phyloP scores from a whole-genome alignment of 2,329 filamentous ascomycete genomes.

The Aspergillus unguis region DNA sequence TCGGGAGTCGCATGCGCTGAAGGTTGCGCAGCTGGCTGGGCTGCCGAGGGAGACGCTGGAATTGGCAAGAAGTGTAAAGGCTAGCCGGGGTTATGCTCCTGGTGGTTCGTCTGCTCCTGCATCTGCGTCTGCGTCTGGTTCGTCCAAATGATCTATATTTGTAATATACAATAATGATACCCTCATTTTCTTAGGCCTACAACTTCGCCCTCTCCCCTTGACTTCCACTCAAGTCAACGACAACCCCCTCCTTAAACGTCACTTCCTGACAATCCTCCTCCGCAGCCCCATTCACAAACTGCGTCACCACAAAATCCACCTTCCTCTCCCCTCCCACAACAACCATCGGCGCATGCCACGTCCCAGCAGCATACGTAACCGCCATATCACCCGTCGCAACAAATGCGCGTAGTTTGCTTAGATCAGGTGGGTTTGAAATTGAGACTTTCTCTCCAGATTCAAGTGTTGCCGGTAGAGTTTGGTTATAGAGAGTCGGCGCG shows the following conservation, averaged over 20 bases:
- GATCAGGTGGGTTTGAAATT: conserved; percentile 63
- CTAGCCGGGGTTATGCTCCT: conserved; percentile 13
- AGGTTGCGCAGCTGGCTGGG: conserved; percentile 86
- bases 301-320: conserved; percentile 83
- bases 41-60: conserved; percentile 69
- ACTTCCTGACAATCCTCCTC: conserved; percentile 88
- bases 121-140: not conserved
- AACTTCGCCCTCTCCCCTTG: not conserved
- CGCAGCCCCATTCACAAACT: conserved; percentile 79
- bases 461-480: conserved; percentile 34
- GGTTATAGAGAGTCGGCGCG: conserved; percentile 65
- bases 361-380: conserved; percentile 86
- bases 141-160: not conserved
- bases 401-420: conserved; percentile 70
- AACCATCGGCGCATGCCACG: conserved; percentile 97
- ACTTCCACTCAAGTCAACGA: conserved; percentile 26
- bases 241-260: conserved; percentile 42
- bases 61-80: conserved; percentile 61
- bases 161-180: not conserved
- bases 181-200: not conserved
- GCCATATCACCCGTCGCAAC: conserved; percentile 73
- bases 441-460: conserved; percentile 22
- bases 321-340: conserved; percentile 64
- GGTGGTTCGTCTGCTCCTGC: not conserved
- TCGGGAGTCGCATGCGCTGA: conserved; percentile 81